phyloP scores from a whole-genome alignment of 495 filamentous ascomycete genomes.

The Podospora comata region DNA sequence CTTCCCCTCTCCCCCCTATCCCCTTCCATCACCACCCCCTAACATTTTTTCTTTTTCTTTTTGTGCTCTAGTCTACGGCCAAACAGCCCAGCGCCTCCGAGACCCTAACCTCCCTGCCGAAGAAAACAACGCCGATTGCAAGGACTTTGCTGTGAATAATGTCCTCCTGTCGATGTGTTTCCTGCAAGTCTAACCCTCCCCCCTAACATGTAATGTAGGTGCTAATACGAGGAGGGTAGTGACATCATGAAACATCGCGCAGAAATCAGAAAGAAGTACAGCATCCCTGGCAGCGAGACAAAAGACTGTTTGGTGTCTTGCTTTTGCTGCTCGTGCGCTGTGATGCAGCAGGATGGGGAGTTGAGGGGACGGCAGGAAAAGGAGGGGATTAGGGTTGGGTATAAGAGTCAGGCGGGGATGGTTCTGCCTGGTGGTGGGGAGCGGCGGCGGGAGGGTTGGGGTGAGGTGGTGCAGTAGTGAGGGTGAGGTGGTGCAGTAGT shows the following conservation, averaged over 20 bases:
- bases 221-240: conserved; percentile 14
- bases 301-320: conserved; percentile 44
- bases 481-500: too few relatives aligned
- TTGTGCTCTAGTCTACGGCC: conserved; percentile 38
- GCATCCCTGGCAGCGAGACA: conserved; percentile 46
- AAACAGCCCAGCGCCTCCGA: conserved; percentile 42
- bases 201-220: neutral
- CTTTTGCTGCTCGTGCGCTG: conserved; percentile 52
- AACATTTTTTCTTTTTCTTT: neutral
- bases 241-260: conserved; percentile 48
- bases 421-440: neutral
- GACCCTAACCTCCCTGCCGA: conserved; percentile 45
- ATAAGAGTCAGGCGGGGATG: neutral
- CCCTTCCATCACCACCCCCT: neutral
- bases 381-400: neutral
- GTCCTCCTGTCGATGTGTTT: conserved; percentile 20
- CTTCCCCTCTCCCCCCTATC: neutral
- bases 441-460: neutral
- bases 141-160: neutral
- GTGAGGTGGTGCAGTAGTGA: too few relatives aligned
- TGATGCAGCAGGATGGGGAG: conserved; percentile 57
- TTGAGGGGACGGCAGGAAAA: conserved; percentile 24
- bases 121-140: conserved; percentile 38
- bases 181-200: conserved; percentile 34
- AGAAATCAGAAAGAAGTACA: conserved; percentile 48